phyloP scores from a whole-genome alignment of 75 land plant species.

The Gnetum montanum region DNA sequence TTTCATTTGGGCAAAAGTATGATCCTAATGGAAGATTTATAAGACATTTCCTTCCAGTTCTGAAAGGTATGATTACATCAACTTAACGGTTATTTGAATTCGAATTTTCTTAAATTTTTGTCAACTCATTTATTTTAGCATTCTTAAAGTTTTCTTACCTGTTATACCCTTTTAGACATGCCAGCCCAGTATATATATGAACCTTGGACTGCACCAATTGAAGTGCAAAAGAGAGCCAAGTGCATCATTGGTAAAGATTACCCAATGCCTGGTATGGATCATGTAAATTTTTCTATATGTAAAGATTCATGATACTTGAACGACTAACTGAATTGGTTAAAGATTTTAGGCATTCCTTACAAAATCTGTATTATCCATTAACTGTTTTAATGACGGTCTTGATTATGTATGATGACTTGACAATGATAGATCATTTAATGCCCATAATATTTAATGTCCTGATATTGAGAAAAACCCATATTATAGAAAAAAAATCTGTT shows the following conservation, averaged over 20 bases:
- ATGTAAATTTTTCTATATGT: slow-evolving; percentile 5
- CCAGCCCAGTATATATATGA: slow-evolving; percentile 91
- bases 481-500: too few species aligned
- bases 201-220: slow-evolving; percentile 87
- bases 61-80: slow-evolving; percentile 72
- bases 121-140: neutral
- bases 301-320: slow-evolving; percentile 1
- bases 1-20: slow-evolving; percentile 84
- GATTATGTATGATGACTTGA: neutral
- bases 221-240: slow-evolving; percentile 66
- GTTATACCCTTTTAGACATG: slow-evolving; percentile 53
- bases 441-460: neutral
- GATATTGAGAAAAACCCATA: too few species aligned
- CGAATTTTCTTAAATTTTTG: neutral
- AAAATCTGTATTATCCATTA: neutral
- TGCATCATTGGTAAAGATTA: slow-evolving; percentile 86
- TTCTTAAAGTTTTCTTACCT: neutral
- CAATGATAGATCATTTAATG: neutral
- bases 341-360: neutral
- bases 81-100: neutral
- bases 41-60: slow-evolving; percentile 74
- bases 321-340: neutral
- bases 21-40: slow-evolving; percentile 77
- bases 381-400: neutral
- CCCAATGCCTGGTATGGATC: slow-evolving; percentile 93